Conservation (phyloP, 805 yeast species). For the Yarrowia sp. region DNA sequence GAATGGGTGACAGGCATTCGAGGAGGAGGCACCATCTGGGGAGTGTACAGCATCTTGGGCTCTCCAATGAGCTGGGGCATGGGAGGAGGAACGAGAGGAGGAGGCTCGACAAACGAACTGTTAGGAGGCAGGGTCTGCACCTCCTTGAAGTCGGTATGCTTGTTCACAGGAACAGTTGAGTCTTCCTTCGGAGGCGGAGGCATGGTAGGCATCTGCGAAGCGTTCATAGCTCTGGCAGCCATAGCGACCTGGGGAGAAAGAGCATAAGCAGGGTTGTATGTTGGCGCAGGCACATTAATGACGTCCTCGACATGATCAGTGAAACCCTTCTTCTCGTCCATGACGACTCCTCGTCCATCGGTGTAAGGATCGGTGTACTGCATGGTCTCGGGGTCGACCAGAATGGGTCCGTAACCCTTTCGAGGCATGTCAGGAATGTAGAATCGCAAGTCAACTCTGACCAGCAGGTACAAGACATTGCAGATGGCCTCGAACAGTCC, state of each 20-base stretch:
- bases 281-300: not conserved
- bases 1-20: not conserved
- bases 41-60: constrained; percentile 6
- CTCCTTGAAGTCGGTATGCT: not conserved
- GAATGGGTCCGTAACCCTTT: constrained; percentile 29
- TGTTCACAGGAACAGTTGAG: not conserved
- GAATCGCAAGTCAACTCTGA: constrained; percentile 72
- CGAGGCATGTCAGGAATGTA: constrained; percentile 68
- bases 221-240: not conserved
- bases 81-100: constrained; percentile 1
- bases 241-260: constrained; percentile 14
- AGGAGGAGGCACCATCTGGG: constrained; percentile 13
- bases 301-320: constrained; percentile 5
- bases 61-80: not conserved
- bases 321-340: constrained; percentile 12
- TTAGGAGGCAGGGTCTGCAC: not conserved
- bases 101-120: not conserved
- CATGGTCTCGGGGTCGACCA: constrained; percentile 10
- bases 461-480: constrained; percentile 54
- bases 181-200: not conserved
- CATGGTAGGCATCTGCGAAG: not conserved
- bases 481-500: constrained; percentile 63
- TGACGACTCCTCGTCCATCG: not conserved
- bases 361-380: constrained; percentile 7
- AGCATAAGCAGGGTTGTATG: not conserved